Evolutionary conservation across 1,284 basidiomycete species (phyloP).

Genomic region (Wallemia ichthyophaga): DNA sequence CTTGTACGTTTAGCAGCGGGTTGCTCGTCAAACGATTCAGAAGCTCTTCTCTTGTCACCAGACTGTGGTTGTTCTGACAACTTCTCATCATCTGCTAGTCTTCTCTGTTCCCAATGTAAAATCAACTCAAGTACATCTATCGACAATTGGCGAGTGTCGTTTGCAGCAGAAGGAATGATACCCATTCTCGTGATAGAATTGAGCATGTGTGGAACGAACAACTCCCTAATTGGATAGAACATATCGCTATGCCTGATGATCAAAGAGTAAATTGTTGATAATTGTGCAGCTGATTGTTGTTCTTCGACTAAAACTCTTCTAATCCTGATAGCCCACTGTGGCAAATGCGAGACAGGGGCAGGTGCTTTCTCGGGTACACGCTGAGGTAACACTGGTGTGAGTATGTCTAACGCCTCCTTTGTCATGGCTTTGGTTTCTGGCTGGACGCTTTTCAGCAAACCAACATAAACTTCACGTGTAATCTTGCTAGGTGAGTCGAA

Average conservation of each 20-base stretch:
- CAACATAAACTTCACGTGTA: conserved; percentile 74
- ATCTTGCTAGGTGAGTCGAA: conserved; percentile 84
- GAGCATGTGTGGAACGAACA: conserved; percentile 90
- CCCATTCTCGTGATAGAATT: conserved; percentile 68
- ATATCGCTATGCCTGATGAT: conserved; percentile 71
- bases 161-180: conserved; percentile 37
- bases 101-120: conserved; percentile 48
- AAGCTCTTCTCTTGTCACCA: conserved; percentile 12
- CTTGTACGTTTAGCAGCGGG: neutral
- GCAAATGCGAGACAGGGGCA: conserved; percentile 28
- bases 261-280: conserved; percentile 68
- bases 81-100: conserved; percentile 19
- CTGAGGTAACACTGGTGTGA: conserved; percentile 53
- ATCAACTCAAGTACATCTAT: conserved; percentile 63
- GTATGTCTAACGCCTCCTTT: conserved; percentile 60
- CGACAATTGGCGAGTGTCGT: conserved; percentile 49
- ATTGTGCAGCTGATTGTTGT: conserved; percentile 45
- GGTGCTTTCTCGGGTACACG: conserved; percentile 22
- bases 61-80: conserved; percentile 4
- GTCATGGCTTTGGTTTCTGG: conserved; percentile 45
- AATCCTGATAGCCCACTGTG: conserved; percentile 69
- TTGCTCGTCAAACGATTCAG: conserved; percentile 15
- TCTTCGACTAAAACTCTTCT: conserved; percentile 71
- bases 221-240: conserved; percentile 72
- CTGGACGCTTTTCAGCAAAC: conserved; percentile 52